Evolutionary conservation across 106 monocot species (phyloP).

Genomic region (Apostasia ramifera): DNA sequence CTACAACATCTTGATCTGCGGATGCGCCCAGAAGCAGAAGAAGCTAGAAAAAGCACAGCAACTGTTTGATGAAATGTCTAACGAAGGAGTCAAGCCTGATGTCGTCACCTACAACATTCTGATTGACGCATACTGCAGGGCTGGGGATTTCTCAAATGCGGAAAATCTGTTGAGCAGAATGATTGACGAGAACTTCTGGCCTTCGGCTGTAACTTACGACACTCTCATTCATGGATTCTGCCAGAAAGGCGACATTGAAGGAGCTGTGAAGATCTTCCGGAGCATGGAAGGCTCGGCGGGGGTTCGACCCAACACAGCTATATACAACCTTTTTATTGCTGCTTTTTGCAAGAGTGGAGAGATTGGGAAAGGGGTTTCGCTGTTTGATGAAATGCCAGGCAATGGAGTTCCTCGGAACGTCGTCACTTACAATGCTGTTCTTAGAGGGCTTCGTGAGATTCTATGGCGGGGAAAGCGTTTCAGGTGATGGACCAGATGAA

Average conservation of each 20-base stretch:
- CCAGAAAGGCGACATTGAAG: slow-evolving; percentile 35
- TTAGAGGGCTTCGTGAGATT: slow-evolving; percentile 29
- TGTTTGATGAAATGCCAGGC: slow-evolving; percentile 53
- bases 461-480: slow-evolving; percentile 39
- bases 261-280: slow-evolving; percentile 46
- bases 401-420: slow-evolving; percentile 36
- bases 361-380: slow-evolving; percentile 24
- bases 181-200: slow-evolving; percentile 29
- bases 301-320: slow-evolving; percentile 33
- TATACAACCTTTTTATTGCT: slow-evolving; percentile 58
- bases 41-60: slow-evolving; percentile 37
- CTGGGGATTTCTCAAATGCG: slow-evolving; percentile 45
- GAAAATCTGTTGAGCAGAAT: slow-evolving; percentile 42
- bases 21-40: slow-evolving; percentile 59
- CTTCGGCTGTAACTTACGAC: slow-evolving; percentile 64
- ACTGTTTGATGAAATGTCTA: slow-evolving; percentile 51
- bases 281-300: slow-evolving; percentile 25
- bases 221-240: slow-evolving; percentile 74
- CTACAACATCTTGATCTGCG: slow-evolving; percentile 68
- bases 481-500: slow-evolving; percentile 67
- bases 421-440: slow-evolving; percentile 63
- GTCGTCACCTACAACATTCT: slow-evolving; percentile 72
- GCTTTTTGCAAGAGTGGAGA: slow-evolving; percentile 25
- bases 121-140: slow-evolving; percentile 42
- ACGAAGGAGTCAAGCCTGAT: slow-evolving; percentile 43